A percentile compares a stretch with the other conserved stretches of the same genome.
Conservation (phyloP, 2,329 filamentous ascomycete genomes). For the Clonostachys sp. region DNA sequence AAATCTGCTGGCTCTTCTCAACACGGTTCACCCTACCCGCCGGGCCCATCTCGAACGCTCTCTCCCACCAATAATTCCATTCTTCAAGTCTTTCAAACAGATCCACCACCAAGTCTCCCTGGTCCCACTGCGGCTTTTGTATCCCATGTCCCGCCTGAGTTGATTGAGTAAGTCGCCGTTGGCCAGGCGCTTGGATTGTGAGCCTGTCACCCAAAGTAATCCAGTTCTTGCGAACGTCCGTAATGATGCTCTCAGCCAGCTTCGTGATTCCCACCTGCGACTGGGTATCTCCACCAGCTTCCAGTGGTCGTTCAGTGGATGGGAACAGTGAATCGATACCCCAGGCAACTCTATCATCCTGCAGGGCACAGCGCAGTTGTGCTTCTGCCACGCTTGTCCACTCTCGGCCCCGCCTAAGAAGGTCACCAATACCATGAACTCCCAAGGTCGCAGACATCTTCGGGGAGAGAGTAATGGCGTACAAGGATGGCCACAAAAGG, state of each 20-base stretch:
- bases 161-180: conserved; percentile 15
- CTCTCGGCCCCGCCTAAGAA: neutral
- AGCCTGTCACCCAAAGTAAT: conserved; percentile 21
- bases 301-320: too few relatives aligned
- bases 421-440: neutral
- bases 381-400: too few relatives aligned
- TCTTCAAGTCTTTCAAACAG: conserved; percentile 19
- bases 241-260: conserved; percentile 35
- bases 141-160: conserved; percentile 30
- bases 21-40: neutral
- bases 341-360: too few relatives aligned
- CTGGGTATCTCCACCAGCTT: too few relatives aligned
- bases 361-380: too few relatives aligned
- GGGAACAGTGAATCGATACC: too few relatives aligned
- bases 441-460: neutral
- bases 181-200: conserved; percentile 30
- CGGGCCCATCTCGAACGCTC: conserved; percentile 2
- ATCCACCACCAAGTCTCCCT: conserved; percentile 17
- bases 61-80: conserved; percentile 27
- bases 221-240: conserved; percentile 42
- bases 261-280: neutral
- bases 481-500: conserved; percentile 7
- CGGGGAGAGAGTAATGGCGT: conserved; percentile 8
- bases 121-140: conserved; percentile 20
- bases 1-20: neutral